Percentiles rank a stretch among this genome's conserved stretches.
phyloP scores from a whole-genome alignment of 768 basidiomycete genomes.

The Clavulina sp. region DNA sequence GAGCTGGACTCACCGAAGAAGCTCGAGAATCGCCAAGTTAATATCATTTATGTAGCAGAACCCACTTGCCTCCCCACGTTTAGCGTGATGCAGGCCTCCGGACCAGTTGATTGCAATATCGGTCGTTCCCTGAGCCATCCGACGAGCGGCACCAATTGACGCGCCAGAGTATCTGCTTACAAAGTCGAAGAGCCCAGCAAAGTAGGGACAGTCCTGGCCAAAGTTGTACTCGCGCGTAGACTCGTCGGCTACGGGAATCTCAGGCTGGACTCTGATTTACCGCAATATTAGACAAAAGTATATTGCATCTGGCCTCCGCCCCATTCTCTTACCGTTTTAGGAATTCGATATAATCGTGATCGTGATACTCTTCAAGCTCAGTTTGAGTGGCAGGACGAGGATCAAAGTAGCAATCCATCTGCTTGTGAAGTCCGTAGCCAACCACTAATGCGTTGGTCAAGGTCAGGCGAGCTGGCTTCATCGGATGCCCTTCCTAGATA shows the following conservation, averaged over 20 bases:
- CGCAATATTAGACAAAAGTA: not conserved
- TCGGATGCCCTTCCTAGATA: slow-evolving; percentile 83
- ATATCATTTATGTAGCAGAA: slow-evolving; percentile 99
- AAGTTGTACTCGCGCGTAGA: slow-evolving; percentile 58
- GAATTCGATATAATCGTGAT: slow-evolving; percentile 90
- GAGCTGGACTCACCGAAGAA: slow-evolving; percentile 44
- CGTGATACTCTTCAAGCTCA: slow-evolving; percentile 84
- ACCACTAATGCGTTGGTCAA: slow-evolving; percentile 90
- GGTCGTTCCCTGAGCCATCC: slow-evolving; percentile 64
- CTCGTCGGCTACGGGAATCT: slow-evolving; percentile 20
- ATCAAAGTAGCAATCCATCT: slow-evolving; percentile 82
- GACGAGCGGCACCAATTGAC: slow-evolving; percentile 78
- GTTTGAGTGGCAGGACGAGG: slow-evolving; percentile 76
- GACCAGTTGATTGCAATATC: slow-evolving; percentile 99
- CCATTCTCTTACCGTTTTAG: slow-evolving; percentile 49
- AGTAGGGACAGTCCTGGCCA: slow-evolving; percentile 93
- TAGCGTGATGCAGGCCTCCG: slow-evolving; percentile 94
- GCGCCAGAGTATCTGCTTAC: slow-evolving; percentile 88
- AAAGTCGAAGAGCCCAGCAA: slow-evolving; percentile 87
- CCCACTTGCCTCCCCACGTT: slow-evolving; percentile 92
- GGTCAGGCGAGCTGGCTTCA: slow-evolving; percentile 96
- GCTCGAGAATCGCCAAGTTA: slow-evolving; percentile 82
- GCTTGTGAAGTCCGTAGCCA: slow-evolving; percentile 90
- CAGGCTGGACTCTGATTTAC: not conserved
- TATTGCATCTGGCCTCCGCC: not conserved